Base-by-base conservation (phyloP, 2,329 filamentous ascomycete species). In the Sporothrix inflata region DNA sequence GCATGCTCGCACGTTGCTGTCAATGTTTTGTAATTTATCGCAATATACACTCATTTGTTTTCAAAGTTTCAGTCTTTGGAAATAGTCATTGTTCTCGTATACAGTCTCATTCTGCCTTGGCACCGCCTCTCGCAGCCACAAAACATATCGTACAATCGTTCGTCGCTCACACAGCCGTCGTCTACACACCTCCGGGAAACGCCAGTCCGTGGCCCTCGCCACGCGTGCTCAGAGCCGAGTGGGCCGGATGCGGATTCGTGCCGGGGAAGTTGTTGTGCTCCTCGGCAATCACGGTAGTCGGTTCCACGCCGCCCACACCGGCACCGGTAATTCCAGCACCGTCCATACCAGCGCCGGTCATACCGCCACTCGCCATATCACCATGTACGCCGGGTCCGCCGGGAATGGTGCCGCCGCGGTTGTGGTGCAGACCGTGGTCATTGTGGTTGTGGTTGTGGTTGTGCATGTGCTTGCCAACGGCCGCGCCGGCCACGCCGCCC, bases 191-290 rank as follows among this genome's bases (percentile, higher is more conserved):
- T 1, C 57, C 57, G 6, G 57, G 57, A 16, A 66, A 66, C 14
- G 21, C 16, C 21, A 45, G 42, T 8, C 61, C 61, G 14, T 16
- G 14, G 14, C 42, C 42, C 19, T 49, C 9, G 5, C 61, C 61
- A 21, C 42, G 42, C 40, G 16, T 40, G 21, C 61, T 45, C 16
- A 66, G 61, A 12, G 61, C 61, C 61, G 61, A 49, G 65, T 67
- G 65, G 42, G 16, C 65, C 19, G 42, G 27, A 24, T 67, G 65
- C 65, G 65, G 65, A 27, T 67, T 67, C 16, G 65, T 67, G 65
- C 65, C 65, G 24, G 65, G 65, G 65, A 67, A 67, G 45, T 67
- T 67, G 45, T 67, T 67, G 45, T 51, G 27, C 24, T 27, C 65
- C 65, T 68, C 65, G 19, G 65, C 65, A 16, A 19, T 8, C 47